Evolutionary conservation across 176 grass and related monocot species (phyloP), one percentile per base, ranked within the genome.

Genomic region (Poa pratensis): DNA sequence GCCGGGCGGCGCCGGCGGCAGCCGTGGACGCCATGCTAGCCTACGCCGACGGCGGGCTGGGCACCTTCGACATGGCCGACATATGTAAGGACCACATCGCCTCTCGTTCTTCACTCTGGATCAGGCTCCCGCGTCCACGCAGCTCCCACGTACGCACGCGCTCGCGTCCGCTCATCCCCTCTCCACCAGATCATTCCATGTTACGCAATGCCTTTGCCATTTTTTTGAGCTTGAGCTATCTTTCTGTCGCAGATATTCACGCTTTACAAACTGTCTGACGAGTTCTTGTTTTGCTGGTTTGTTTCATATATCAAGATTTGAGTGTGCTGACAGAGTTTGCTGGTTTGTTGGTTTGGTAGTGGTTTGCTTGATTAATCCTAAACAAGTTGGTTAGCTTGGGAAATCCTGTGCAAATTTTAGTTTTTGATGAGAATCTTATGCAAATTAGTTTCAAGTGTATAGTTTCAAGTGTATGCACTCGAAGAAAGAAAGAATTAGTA

Each of bases 11-110:
- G 52, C 67, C 84, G 22, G 20, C 78, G 30, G 80, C 52, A 4
- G 91, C 88, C 77, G 88, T 87, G 46, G 91, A 95, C 27, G 86
- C 83, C 91, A 95, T 95, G 86, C 86, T 95, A 45, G 83, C 84
- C 40, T 85, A 89, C 76, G 90, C 90, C 1, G 88, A 93, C 81
- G 88, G 76, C 72, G 83, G 90, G 20, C 86, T 95, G 53, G 51
- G 86, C 75, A 95, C 93, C 43, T 91, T 95, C 64, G 93, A 95
- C 86, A 88, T 95, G 90, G 90, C 90, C 17, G 93, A 95, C 67
- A 91, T 88, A 45, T 91, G 86, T 91, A 62, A 80, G 64, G 7
- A 51, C 49, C 45, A 48, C 45, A 10, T 62, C 24, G 11, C 52
- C 27, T 3, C 34, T 35, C 14, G 26, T 35, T 24, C 69, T 28